A percentile compares a stretch with the other conserved stretches of the same genome.
These are phyloP conservation scores for Quercus dentata DNA, from an alignment of 306 rosid species.

Conservation along the genomic window DNA sequence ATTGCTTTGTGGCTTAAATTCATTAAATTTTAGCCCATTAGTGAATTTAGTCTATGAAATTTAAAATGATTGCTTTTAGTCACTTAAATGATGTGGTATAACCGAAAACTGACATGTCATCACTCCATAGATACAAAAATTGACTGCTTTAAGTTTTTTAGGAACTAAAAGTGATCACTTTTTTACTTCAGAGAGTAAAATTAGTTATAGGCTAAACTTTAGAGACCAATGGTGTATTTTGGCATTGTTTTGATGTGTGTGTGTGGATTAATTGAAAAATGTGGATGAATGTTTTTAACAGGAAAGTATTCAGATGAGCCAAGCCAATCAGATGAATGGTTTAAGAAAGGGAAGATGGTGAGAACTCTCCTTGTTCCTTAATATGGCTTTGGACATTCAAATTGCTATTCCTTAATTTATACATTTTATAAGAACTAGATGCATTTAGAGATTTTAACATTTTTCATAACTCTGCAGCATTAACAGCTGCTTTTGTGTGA, in stretches of 20 bases:
- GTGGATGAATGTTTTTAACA: slow-evolving; percentile 26
- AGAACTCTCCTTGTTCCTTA: not conserved
- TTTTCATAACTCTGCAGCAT: not conserved
- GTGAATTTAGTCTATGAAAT: too few species aligned
- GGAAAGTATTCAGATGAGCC: slow-evolving; percentile 87
- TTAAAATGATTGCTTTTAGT: too few species aligned
- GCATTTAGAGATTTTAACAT: not conserved
- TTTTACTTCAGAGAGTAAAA: too few species aligned
- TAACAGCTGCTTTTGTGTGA: too few species aligned
- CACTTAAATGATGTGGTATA: too few species aligned
- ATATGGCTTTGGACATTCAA: not conserved
- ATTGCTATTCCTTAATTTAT: not conserved
- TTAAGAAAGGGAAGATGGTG: slow-evolving; percentile 79
- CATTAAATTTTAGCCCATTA: too few species aligned
- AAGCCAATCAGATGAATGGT: slow-evolving; percentile 87
- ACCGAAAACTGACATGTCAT: too few species aligned
- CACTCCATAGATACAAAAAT: too few species aligned
- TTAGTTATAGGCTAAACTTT: too few species aligned
- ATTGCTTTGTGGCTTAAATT: too few species aligned
- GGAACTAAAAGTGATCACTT: not conserved
- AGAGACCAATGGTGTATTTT: too few species aligned
- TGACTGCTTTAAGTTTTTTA: too few species aligned
- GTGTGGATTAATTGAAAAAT: slow-evolving; percentile 7
- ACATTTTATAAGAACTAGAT: not conserved
- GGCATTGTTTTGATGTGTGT: not conserved